Evolutionary conservation across 169 alveolate species (phyloP), one percentile per base, ranked within the genome.

Genomic region (Theileria luwenshuni): DNA sequence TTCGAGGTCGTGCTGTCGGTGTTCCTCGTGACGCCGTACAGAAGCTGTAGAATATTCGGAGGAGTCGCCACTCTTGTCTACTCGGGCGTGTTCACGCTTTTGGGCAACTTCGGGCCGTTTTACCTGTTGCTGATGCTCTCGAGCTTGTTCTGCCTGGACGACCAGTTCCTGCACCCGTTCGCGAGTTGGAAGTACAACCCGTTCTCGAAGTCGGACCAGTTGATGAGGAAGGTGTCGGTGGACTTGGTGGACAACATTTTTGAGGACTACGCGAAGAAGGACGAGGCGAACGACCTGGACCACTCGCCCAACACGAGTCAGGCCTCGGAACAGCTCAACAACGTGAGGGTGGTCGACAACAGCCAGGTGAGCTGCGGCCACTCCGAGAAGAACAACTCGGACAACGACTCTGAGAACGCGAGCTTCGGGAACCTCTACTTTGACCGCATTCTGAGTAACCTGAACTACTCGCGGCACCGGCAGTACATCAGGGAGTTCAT

Each of bases 61-160:
- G 84, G 84, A 0, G 21, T 62, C n/a, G n/a, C 38, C 15, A 59
- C 84, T 12, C 21, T 81, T 35, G 35, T 74, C 0, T 74, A 81
- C 42, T 2, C 83, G 0, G 51, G 54, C 27, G 30, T 72, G 67
- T 65, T 81, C 59, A 63, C 23, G 12, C 21, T 28, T 45, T 10
- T 81, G 21, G 84, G 89, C 0, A 70, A 74, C 38, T 49, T 60
- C 45, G 85, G 85, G 17, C 41, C 48, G 41, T 74, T 69, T 72
- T 81, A 81, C 63, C 8, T 81, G n/a, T 30, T 74, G 28, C 62
- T 81, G 63, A 67, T 47, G 19, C 35, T 76, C 8, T 42, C 60
- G 7, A 30, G 83, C 8, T 7, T 81, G 3, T 73, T 81, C 41
- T 74, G 79, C 47, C 60, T 81, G 43, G 89, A 81, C 52, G 89